Base-by-base conservation (phyloP, 805 yeast species). In the Cyberlindnera bimundalis region DNA sequence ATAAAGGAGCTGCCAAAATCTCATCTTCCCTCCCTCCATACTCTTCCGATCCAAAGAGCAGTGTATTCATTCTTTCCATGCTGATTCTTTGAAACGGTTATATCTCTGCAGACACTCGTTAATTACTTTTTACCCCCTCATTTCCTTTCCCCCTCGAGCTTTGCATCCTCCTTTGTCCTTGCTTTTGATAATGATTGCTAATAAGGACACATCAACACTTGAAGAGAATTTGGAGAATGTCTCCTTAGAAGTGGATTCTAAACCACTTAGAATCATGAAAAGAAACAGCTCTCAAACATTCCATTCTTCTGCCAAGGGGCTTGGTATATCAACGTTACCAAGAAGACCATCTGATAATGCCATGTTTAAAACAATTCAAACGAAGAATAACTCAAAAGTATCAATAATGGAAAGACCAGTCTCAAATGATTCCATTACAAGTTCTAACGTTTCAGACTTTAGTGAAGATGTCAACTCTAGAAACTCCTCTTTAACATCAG, bases 401-500 rank as follows among this genome's bases (percentile, higher is more conserved):
- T 39, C 56, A 2, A 42, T 52, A 11, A 29, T 47, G 32, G 56
- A 55, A 20, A 48, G 61, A 45, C 61, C 61, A 1, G 56, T 54
- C 6, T 57, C 61, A 8, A 52, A 57, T 38, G 61, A 57, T 40
- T 55, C 60, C 3, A 51, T 57, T 12, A 39, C 47, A 7, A 45
- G 50, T 28, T 39, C 57, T 5, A 42, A 28, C 9, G 46, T 43
- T 11, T 55, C 59, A 1, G 58, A 54, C 14, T 49, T 35, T 29
- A 33, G 39, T 11, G 50, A 48, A n/a, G 50, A 41, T 13, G 24
- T 29, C 25, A 41, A 44, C 31, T 57, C 61, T 11, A 50, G 61
- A 40, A 51, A 54, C 37, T 52, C 58, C 5, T 57, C 61, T 2
- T 42, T 57, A 21, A 57, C 61, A 3, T 51, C 57, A 14, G 51